Percentiles rank a stretch among this genome's conserved stretches.
phyloP scores from a whole-genome alignment of 2,329 filamentous ascomycete species.

The Beauveria brongniartii region DNA sequence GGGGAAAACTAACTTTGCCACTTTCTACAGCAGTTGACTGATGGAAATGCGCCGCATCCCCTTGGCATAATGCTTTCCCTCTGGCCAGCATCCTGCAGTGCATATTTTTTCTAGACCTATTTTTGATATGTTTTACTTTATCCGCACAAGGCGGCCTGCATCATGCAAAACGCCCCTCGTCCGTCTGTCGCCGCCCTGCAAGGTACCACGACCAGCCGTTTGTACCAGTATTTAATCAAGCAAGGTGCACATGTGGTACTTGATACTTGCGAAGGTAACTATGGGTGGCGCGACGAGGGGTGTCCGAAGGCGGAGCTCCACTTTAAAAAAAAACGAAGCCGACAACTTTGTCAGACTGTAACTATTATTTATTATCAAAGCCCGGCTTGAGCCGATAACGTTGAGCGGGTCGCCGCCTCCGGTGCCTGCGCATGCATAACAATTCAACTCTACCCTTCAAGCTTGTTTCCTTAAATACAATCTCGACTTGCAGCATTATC shows the following conservation, averaged over 20 bases:
- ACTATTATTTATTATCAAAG: neutral
- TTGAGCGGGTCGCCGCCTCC: neutral
- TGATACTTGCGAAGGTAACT: neutral
- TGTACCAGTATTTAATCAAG: neutral
- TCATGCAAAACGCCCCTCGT: neutral
- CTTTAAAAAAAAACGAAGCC: neutral
- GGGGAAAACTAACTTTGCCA: too few species aligned
- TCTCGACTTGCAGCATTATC: too few species aligned
- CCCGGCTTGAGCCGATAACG: constrained; percentile 4
- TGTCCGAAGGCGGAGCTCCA: constrained; percentile 9
- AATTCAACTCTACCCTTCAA: neutral
- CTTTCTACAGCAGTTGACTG: too few species aligned
- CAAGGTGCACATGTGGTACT: neutral
- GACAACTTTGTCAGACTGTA: neutral
- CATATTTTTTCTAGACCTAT: too few species aligned
- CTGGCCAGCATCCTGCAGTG: too few species aligned
- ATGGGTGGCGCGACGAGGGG: neutral
- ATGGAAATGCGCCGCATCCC: too few species aligned
- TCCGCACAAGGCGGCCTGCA: too few species aligned
- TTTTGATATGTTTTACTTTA: too few species aligned
- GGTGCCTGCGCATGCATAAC: neutral
- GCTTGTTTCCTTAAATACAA: neutral
- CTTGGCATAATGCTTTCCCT: too few species aligned
- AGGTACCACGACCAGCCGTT: neutral
- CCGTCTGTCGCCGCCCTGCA: constrained; percentile 4